Base-by-base conservation (phyloP, 1,284 basidiomycete species). In the Ceratobasidium sp. region DNA sequence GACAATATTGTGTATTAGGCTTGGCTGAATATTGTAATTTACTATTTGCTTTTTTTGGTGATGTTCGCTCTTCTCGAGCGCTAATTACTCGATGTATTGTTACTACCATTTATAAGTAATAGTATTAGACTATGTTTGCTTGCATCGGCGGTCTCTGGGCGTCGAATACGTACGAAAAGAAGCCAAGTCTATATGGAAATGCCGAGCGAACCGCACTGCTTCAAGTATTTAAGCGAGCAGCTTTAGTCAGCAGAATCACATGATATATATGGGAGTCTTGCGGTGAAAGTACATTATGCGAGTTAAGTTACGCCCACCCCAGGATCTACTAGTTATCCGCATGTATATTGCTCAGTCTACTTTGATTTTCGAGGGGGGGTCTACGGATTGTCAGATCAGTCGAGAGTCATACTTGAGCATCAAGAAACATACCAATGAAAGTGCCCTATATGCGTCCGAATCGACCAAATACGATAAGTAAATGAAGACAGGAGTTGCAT, bases 281-380 rank as follows among this genome's bases (percentile, higher is more conserved):
- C n/a, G 25, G 16, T 23, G n/a, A 36, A 40, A 40, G 21, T 30
- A 59, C 36, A 59, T 59, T 59, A 42, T 28, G 30, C 38, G 16
- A 59, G 21, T 59, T 40, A 59, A 40, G 36, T 59, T 59, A 59
- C 36, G 28, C 18, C 7, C 44, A 11, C 30, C 28, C 30, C 30
- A 4, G 30, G 16, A 59, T 59, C 56, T 59, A 59, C 33, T 9
- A 14, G 21, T 23, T 18, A 12, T 40, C n/a, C 56, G 5, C 38
- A 33, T 54, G 53, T n/a, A 33, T 28, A 23, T n/a, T 25, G 30
- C 30, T 60, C 44, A 71, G 30, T 71, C 67, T 56, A 71, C 36
- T 51, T 71, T 71, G 36, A 71, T 28, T 46, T 71, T 71, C 46
- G 67, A 71, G 40, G 67, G 67, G 42, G 67, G 67, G 46, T 71